These are phyloP conservation scores for Yamadazyma songkhlaensis DNA, from an alignment of 1,139 yeast genomes.

Conservation along the genomic window DNA sequence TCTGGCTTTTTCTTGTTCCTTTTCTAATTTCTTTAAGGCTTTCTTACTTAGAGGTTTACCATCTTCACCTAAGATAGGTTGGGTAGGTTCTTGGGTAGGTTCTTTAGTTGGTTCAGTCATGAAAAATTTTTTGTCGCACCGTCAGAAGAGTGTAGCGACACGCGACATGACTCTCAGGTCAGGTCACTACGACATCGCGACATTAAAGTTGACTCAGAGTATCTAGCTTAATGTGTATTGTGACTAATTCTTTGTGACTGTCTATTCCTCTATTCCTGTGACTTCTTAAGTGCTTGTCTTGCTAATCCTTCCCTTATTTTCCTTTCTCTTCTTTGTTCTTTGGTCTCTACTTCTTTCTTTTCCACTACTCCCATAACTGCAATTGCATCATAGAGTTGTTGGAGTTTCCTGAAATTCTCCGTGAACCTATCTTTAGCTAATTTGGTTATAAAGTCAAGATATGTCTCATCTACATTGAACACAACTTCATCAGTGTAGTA, in stretches of 20 bases:
- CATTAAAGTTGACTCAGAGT: too few species aligned
- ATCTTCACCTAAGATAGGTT: constrained; percentile 58
- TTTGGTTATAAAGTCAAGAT: constrained; percentile 46
- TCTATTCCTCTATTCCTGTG: too few species aligned
- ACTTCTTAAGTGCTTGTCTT: constrained; percentile 26
- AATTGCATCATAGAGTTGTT: constrained; percentile 44
- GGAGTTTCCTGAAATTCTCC: constrained; percentile 59
- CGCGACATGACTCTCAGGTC: too few species aligned
- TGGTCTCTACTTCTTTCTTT: constrained; percentile 21
- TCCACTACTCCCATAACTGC: constrained; percentile 19
- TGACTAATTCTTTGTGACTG: too few species aligned
- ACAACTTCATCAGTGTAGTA: constrained; percentile 33
- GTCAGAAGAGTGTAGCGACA: too few species aligned
- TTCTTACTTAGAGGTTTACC: constrained; percentile 95
- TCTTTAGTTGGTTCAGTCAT: constrained; percentile 6
- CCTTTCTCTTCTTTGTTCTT: constrained; percentile 58
- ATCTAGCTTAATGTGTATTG: too few species aligned
- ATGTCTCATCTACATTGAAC: constrained; percentile 47
- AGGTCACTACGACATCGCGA: too few species aligned
- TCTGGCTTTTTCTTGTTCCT: constrained; percentile 87
- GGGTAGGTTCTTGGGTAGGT: neutral
- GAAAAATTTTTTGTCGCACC: too few species aligned
- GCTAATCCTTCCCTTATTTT: constrained; percentile 62
- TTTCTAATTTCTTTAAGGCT: constrained; percentile 91
- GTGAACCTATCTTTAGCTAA: constrained; percentile 57